Base-by-base conservation (phyloP, 2,329 filamentous ascomycete genomes). In the Lachnellula suecica region DNA sequence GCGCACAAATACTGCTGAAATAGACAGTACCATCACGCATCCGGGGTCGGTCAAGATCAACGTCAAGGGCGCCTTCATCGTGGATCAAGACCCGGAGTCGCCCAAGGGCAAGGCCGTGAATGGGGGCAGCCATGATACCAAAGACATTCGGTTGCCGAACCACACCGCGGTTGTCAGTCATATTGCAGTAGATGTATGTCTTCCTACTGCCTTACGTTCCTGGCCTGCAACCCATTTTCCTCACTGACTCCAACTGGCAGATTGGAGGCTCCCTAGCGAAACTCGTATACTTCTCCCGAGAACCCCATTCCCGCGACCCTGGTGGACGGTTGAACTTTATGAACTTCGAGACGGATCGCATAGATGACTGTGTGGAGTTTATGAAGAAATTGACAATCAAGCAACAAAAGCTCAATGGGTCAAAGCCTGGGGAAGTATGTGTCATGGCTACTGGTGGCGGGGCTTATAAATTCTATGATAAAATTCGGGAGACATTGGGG, bases 361-460 rank as follows among this genome's bases (percentile, higher is more conserved):
- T 99, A 65, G 91, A 96, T 66, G 85, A 94, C 58, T 97, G 92
- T 71, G 88, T 99, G 59, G 87, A 91, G 63, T 97, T 96, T 66
- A 91, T 99, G 79, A 83, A 86, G 63, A 82, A 89, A 62, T 76
- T 97, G 57, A 91, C 96, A 70, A 81, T 87, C 63, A 89, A 95
- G 65, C 89, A 96, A 66, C 78, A 88, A 61, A 79, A 80, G 47
- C 79, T 88, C 69, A 91, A 91, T 78, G 89, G 87, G 49, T 84
- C 85, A 4, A 78, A 75, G 25, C 82, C 83, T 0, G 80, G 82
- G 44, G 89, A 91, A 63, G 73, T 99, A 41, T 94, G 88, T 66
- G 87, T 99, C 58, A 95, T 97, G 84, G 94, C 94, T 2, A 99
- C 94, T 0, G 94, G 94, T 5, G 94, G 94, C 24, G 94, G 94